Conservation (phyloP, 2,329 filamentous ascomycete species). For the Colletotrichum kahawae region DNA sequence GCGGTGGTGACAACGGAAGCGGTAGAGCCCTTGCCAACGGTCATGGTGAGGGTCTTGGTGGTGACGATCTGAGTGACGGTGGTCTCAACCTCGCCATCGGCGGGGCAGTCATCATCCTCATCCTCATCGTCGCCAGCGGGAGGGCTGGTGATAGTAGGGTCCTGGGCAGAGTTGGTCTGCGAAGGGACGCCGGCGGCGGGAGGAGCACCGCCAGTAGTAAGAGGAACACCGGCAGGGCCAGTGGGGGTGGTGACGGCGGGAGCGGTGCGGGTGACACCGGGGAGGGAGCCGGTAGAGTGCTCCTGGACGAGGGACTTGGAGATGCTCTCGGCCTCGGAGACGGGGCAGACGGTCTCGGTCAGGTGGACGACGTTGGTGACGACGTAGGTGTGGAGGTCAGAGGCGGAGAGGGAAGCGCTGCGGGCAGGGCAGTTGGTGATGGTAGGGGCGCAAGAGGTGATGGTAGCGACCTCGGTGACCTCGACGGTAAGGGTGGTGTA, state of each 20-base stretch:
- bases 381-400: constrained; percentile 35
- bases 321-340: constrained; percentile 44
- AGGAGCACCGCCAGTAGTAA: constrained; percentile 39
- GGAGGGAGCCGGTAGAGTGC: constrained; percentile 39
- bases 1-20: constrained; percentile 45
- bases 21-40: constrained; percentile 34
- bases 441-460: constrained; percentile 62
- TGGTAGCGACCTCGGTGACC: constrained; percentile 59
- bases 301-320: constrained; percentile 42
- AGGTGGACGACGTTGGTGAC: constrained; percentile 45
- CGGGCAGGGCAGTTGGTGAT: constrained; percentile 60
- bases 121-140: background rate
- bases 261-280: constrained; percentile 39
- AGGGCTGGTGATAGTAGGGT: constrained; percentile 21
- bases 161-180: constrained; percentile 21
- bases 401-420: constrained; percentile 39
- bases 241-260: constrained; percentile 30
- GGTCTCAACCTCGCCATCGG: constrained; percentile 19
- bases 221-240: constrained; percentile 25
- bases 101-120: constrained; percentile 19
- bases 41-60: constrained; percentile 38
- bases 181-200: constrained; percentile 16
- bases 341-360: constrained; percentile 51
- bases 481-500: constrained; percentile 53
- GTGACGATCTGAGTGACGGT: constrained; percentile 33